Conservation (phyloP, 2,329 filamentous ascomycete species). For the Fusarium sp. region DNA sequence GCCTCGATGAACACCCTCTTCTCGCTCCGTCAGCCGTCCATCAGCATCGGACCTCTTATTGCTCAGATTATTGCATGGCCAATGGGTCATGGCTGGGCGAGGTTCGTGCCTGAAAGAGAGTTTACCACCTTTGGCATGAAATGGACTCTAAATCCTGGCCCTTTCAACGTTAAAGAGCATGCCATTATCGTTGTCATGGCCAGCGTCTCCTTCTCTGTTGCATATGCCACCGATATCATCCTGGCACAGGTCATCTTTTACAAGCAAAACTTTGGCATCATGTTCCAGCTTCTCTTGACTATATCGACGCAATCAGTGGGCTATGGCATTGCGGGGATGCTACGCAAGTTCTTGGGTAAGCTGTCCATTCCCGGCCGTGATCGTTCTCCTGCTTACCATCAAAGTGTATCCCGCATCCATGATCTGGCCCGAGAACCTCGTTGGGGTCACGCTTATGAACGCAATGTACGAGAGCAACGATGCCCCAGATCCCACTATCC, state of each 20-base stretch:
- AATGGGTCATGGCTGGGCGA: constrained; percentile 70
- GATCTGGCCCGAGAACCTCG: constrained; percentile 78
- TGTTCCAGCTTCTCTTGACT: constrained; percentile 73
- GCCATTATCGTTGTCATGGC: constrained; percentile 77
- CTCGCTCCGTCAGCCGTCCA: constrained; percentile 70
- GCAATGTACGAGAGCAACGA: constrained; percentile 75
- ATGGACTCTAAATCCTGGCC: constrained; percentile 72
- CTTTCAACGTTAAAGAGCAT: constrained; percentile 78
- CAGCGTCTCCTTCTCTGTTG: constrained; percentile 74
- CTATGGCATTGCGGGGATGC: constrained; percentile 75
- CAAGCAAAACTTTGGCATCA: constrained; percentile 73
- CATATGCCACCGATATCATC: constrained; percentile 80
- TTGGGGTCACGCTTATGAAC: constrained; percentile 74
- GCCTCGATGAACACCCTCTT: constrained; percentile 72
- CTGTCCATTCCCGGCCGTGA: not conserved
- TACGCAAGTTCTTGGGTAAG: constrained; percentile 71
- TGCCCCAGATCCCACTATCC: constrained; percentile 59
- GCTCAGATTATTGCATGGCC: constrained; percentile 74
- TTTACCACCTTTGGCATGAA: constrained; percentile 64
- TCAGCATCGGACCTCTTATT: constrained; percentile 69
- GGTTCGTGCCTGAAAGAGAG: constrained; percentile 60
- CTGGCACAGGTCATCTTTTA: constrained; percentile 78
- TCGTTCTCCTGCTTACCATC: constrained; percentile 13
- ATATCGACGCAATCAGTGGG: constrained; percentile 76
- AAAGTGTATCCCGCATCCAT: constrained; percentile 73